Evolutionary conservation across 208 protist genomes (phyloP).

Genomic region (Wallacemonas sp.): DNA sequence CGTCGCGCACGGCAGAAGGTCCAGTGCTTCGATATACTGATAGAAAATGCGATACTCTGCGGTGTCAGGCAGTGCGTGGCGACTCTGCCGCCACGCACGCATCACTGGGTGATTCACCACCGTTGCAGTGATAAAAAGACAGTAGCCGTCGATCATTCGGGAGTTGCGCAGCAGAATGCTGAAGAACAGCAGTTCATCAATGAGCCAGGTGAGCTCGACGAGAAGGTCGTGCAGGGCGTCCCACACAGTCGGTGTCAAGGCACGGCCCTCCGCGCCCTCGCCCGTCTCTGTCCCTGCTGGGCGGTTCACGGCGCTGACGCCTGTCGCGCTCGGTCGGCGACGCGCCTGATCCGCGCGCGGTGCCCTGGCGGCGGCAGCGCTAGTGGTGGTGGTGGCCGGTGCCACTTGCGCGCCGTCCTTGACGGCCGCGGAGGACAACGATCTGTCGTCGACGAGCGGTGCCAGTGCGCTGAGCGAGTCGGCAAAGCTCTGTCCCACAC

Average conservation of each 20-base stretch:
- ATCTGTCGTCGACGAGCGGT: background rate
- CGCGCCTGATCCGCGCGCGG: too few relatives aligned
- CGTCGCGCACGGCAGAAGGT: slow-evolving; percentile 41
- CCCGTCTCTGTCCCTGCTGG: background rate
- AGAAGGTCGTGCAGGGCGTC: slow-evolving; percentile 46
- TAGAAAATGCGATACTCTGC: slow-evolving; percentile 33
- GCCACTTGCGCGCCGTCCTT: too few relatives aligned
- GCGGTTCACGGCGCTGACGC: background rate
- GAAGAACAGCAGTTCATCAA: slow-evolving; percentile 82
- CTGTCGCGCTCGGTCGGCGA: background rate
- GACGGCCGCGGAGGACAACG: too few relatives aligned
- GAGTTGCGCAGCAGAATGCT: slow-evolving; percentile 81
- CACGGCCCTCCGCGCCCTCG: background rate
- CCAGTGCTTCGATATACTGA: slow-evolving; percentile 40
- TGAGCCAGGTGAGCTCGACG: slow-evolving; percentile 79
- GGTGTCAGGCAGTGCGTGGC: slow-evolving; percentile 23
- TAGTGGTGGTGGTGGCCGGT: background rate
- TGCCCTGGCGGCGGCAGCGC: background rate
- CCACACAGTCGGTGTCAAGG: background rate
- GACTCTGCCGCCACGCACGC: slow-evolving; percentile 48
- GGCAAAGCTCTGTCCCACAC: background rate
- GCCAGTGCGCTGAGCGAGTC: background rate
- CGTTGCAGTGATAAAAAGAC: slow-evolving; percentile 58
- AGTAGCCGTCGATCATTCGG: slow-evolving; percentile 69
- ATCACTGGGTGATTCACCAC: slow-evolving; percentile 72